Conservation (phyloP, 345 rosid genomes). For the Salix viminalis region DNA sequence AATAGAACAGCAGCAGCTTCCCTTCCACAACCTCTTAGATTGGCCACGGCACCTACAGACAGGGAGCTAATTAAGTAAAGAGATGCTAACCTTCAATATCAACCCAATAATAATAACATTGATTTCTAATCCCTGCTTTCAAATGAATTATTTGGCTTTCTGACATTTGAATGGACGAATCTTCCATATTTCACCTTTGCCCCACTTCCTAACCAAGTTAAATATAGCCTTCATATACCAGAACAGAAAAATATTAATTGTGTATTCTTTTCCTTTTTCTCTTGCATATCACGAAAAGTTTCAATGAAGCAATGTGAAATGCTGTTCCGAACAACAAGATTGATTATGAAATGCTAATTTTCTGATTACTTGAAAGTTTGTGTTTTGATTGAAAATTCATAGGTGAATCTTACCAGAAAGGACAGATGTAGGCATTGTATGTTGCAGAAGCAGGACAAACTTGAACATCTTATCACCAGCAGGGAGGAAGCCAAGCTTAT, state of each 20-base stretch:
- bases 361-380: background rate
- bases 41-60: constrained; percentile 81
- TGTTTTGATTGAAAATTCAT: background rate
- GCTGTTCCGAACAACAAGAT: background rate
- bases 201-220: background rate
- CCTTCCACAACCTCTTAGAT: constrained; percentile 89
- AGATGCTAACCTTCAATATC: background rate
- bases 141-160: background rate
- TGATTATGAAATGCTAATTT: background rate
- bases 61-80: background rate
- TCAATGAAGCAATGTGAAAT: background rate
- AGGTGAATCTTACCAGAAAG: constrained; percentile 53
- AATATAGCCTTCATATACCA: background rate
- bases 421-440: constrained; percentile 95
- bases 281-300: background rate
- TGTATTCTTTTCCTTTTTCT: background rate
- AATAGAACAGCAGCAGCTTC: constrained; percentile 95
- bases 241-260: background rate
- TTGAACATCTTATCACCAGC: constrained; percentile 86
- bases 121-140: background rate
- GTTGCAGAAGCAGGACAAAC: constrained; percentile 88
- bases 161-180: background rate
- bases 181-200: background rate
- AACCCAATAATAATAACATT: background rate
- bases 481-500: constrained; percentile 97